Evolutionary conservation across 2,329 filamentous ascomycete genomes (phyloP).

Genomic region (Curvularia eragrostidis): DNA sequence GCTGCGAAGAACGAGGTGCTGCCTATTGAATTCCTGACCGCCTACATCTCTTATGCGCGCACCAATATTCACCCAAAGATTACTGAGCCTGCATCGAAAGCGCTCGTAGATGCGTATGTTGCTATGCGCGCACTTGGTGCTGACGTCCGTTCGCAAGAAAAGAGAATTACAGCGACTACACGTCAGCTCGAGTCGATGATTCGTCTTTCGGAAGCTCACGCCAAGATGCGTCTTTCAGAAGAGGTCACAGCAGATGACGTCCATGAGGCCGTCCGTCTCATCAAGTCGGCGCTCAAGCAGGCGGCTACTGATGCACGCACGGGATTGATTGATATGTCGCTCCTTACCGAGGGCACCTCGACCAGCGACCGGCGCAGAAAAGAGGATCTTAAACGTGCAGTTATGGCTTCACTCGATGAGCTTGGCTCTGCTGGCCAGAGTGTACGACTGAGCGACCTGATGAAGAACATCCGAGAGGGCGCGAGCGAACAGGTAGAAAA

Average conservation of each 20-base stretch:
- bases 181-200: conserved; percentile 99
- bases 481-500: conserved; percentile 69
- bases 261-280: conserved; percentile 86
- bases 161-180: conserved; percentile 96
- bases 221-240: conserved; percentile 88
- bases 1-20: conserved; percentile 76
- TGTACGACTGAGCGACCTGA: conserved; percentile 80
- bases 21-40: conserved; percentile 92
- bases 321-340: conserved; percentile 94
- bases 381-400: conserved; percentile 81
- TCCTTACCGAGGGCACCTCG: conserved; percentile 93
- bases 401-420: conserved; percentile 79
- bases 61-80: conserved; percentile 83
- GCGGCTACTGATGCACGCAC: conserved; percentile 92
- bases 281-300: conserved; percentile 93
- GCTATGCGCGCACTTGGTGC: conserved; percentile 90
- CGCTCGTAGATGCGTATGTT: conserved; percentile 86
- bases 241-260: conserved; percentile 84
- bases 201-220: conserved; percentile 92
- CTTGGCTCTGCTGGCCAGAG: conserved; percentile 66
- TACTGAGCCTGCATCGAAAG: conserved; percentile 78
- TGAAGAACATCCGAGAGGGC: conserved; percentile 70
- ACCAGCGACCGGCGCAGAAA: conserved; percentile 83
- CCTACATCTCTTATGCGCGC: conserved; percentile 96
- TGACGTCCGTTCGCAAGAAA: conserved; percentile 77